Evolutionary conservation across 306 rosid genomes (phyloP), one percentile per base, ranked within the genome.

Genomic region (Glycine latifolia): DNA sequence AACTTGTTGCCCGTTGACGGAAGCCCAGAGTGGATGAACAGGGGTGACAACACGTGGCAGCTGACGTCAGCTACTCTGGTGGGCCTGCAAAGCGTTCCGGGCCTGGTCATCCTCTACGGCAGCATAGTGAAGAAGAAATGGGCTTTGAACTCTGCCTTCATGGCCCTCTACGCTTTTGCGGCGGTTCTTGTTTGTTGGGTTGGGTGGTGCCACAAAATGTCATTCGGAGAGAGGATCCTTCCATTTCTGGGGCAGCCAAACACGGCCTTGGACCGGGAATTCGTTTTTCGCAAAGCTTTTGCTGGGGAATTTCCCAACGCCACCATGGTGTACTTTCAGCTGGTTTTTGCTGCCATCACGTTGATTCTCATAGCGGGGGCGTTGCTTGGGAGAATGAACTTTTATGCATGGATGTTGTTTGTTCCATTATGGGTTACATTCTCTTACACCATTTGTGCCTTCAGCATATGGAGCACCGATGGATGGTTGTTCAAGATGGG

Each of bases 71-170:
- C 88, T 11, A 84, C 89, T 1, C 60, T 84, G 11, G 91, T 89
- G 37, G 87, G 90, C 52, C 67, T 89, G n/a, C 88, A 89, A 35
- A 89, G 91, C 17, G 74, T 89, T 12, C 88, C 86, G 16, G 91
- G 89, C 7, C 88, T 89, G 0, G 82, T 86, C 2, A 86, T 88
- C 54, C 89, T 88, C 16, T 86, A 88, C 41, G 88, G 91, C 41
- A 88, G 91, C 88, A 82, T 88, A 6, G 91, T 81, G 10, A 88
- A 88, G 72, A 84, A 79, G 71, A 86, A 88, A 70, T 86, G 91
- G 91, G 91, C 89, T 0, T 63, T 89, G 67, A 89, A 89, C 84
- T 86, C 87, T 0, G 88, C 84, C 9, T 88, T 86, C 84, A 86
- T 88, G 91, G 91, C 89, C 48, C 77, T 86, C 0, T 88, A 88